A percentile compares a stretch with the other conserved stretches of the same genome.
phyloP scores from a whole-genome alignment of 257 asterid species.

The Capsicum pubescens region DNA sequence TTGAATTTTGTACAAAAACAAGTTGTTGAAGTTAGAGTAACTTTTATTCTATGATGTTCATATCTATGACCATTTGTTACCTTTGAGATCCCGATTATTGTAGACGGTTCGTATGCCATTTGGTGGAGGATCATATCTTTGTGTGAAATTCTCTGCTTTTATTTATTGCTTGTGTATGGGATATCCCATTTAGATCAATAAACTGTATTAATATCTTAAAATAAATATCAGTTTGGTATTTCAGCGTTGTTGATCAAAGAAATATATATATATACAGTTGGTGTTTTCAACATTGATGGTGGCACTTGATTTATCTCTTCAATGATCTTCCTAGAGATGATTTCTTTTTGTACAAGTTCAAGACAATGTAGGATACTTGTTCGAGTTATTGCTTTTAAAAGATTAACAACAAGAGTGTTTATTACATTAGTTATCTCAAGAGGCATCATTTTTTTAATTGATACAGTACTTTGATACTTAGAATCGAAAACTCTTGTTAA shows the following conservation, averaged over 20 bases:
- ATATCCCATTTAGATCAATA: neutral
- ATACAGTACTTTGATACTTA: neutral
- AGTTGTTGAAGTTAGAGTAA: neutral
- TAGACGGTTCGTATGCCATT: neutral
- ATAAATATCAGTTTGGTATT: neutral
- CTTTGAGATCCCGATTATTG: neutral
- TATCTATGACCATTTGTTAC: neutral
- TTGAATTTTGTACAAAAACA: neutral
- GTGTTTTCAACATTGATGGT: neutral
- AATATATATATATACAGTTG: neutral
- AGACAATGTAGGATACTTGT: neutral
- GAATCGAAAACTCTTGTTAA: neutral
- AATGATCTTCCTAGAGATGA: neutral
- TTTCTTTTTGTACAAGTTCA: constrained; percentile 7
- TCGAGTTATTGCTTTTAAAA: neutral
- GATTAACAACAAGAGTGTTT: neutral
- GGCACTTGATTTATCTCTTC: neutral
- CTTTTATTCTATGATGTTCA: neutral
- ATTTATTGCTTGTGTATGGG: neutral
- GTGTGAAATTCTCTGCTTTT: constrained; percentile 19
- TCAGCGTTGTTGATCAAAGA: constrained; percentile 20
- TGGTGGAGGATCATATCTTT: constrained; percentile 13
- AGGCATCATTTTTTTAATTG: neutral
- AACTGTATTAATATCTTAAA: neutral
- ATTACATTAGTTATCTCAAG: neutral